Percentiles rank a stretch among this genome's conserved stretches.
Conservation (phyloP, 495 filamentous ascomycete species). For the Emericellopsis terricola region DNA sequence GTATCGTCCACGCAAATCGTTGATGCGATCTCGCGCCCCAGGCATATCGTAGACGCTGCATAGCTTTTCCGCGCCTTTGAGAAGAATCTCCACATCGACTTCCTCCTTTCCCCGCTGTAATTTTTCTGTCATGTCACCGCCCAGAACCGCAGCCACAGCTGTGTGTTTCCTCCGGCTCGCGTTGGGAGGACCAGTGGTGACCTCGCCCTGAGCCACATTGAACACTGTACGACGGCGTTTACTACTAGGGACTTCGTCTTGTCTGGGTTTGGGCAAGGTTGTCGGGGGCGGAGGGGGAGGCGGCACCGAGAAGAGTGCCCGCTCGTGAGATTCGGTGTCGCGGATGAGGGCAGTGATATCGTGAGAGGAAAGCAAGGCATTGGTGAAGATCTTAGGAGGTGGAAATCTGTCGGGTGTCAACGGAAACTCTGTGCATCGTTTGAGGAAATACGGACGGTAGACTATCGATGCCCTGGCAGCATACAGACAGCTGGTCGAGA, state of each 20-base stretch:
- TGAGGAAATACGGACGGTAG: too few relatives aligned
- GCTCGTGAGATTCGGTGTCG: slow-evolving; percentile 89
- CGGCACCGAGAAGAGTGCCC: slow-evolving; percentile 83
- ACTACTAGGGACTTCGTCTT: slow-evolving; percentile 12
- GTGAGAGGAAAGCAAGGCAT: slow-evolving; percentile 67
- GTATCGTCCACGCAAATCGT: slow-evolving; percentile 51
- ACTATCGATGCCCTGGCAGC: too few relatives aligned
- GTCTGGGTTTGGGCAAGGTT: slow-evolving; percentile 8
- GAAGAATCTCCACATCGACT: slow-evolving; percentile 70
- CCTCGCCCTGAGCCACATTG: slow-evolving; percentile 34
- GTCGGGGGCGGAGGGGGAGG: slow-evolving; percentile 34
- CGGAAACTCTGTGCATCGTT: too few relatives aligned
- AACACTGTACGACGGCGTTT: slow-evolving; percentile 34
- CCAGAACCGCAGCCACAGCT: slow-evolving; percentile 77
- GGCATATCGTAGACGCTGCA: slow-evolving; percentile 73
- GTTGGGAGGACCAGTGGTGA: slow-evolving; percentile 28
- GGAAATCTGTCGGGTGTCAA: slow-evolving; percentile 62
- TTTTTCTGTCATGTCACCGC: slow-evolving; percentile 69
- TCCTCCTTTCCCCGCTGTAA: slow-evolving; percentile 49
- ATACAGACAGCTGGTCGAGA: too few relatives aligned
- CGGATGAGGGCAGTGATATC: slow-evolving; percentile 92
- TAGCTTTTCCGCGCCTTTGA: slow-evolving; percentile 80
- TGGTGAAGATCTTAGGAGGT: slow-evolving; percentile 86
- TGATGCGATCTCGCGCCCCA: slow-evolving; percentile 66
- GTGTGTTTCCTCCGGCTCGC: slow-evolving; percentile 53